phyloP scores from a whole-genome alignment of 148 eudicot species.

The Linanthus parryae region DNA sequence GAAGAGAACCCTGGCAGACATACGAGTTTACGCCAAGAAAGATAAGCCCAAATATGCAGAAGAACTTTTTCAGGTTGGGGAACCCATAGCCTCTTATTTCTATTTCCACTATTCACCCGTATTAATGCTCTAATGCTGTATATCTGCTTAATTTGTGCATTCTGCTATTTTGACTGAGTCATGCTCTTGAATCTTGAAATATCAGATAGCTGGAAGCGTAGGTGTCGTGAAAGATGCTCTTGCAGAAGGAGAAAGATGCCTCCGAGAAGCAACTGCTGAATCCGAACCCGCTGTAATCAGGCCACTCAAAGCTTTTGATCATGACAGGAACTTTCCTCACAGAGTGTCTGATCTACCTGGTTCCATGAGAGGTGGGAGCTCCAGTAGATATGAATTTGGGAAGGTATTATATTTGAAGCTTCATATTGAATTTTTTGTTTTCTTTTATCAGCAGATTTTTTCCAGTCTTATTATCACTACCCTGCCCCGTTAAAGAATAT shows the following conservation, averaged over 20 bases:
- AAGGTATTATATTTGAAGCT: no score
- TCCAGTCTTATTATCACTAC: no score
- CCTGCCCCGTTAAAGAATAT: no score
- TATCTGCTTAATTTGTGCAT: neutral
- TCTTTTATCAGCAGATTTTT: no score
- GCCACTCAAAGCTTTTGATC: conserved; percentile 39
- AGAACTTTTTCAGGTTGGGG: conserved; percentile 75
- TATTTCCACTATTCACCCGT: neutral
- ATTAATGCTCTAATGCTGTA: no score
- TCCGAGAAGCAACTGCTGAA: conserved; percentile 41
- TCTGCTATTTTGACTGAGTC: conserved; percentile 1
- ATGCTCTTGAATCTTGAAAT: conserved; percentile 8
- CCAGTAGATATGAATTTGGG: no score
- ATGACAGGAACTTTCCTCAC: conserved; percentile 25
- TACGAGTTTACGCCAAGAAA: conserved; percentile 66
- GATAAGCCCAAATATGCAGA: conserved; percentile 75
- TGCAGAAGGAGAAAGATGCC: conserved; percentile 59
- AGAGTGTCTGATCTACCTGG: conserved; percentile 32
- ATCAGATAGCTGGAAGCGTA: conserved; percentile 66
- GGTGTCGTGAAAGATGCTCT: conserved; percentile 69
- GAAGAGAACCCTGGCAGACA: conserved; percentile 72
- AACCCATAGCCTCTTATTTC: neutral
- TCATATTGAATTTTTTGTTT: no score
- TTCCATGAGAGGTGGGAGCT: conserved; percentile 38
- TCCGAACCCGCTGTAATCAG: conserved; percentile 34